Evolutionary conservation across 2,329 filamentous ascomycete species (phyloP).

Genomic region (Bipolaris sorokiniana): DNA sequence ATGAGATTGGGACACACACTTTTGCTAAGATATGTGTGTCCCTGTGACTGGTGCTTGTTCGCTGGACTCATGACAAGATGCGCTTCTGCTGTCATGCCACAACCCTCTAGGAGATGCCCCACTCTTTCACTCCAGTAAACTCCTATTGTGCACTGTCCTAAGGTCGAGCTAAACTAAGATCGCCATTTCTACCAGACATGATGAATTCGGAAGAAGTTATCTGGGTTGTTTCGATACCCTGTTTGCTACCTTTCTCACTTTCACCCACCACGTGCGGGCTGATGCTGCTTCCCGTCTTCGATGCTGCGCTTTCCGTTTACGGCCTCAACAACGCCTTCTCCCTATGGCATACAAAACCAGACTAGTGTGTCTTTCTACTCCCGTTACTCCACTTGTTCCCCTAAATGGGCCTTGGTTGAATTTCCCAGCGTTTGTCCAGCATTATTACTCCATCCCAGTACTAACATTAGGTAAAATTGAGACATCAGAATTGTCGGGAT

Average conservation of each 20-base stretch:
- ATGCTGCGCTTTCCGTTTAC: neutral
- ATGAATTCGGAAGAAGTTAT: neutral
- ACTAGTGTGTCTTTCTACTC: neutral
- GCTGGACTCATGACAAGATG: neutral
- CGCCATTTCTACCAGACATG: neutral
- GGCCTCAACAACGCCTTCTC: neutral
- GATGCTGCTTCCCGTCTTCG: neutral
- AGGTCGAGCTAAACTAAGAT: no score
- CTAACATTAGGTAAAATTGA: neutral
- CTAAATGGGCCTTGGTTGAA: neutral
- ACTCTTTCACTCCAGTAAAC: neutral
- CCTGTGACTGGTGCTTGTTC: neutral
- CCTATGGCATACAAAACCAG: neutral
- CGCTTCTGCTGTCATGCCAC: neutral
- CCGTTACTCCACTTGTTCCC: neutral
- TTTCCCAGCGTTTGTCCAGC: slow-evolving; percentile 2
- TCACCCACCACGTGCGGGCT: neutral
- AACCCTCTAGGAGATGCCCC: neutral
- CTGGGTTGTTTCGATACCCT: neutral
- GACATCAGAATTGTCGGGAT: slow-evolving; percentile 23
- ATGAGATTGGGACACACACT: slow-evolving; percentile 3
- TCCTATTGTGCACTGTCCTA: neutral
- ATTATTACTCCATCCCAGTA: slow-evolving; percentile 8
- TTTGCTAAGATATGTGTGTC: neutral
- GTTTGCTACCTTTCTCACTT: neutral